Base-by-base conservation (phyloP, 1,139 yeast species). In the Magnusiomyces clavatus region DNA sequence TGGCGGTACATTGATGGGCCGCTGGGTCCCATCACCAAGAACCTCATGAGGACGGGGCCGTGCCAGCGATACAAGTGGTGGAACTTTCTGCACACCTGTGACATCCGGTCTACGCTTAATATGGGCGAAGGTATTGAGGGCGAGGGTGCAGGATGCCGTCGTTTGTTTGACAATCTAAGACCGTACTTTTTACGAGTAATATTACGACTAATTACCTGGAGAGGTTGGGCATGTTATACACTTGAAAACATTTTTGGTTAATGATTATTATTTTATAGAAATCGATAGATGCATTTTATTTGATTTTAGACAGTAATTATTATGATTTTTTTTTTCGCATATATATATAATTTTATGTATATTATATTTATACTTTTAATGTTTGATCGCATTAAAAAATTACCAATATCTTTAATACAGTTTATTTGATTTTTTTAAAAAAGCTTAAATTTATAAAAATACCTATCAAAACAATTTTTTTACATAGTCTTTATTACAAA, bases 1-100 rank as follows among this genome's bases (percentile, higher is more conserved):
- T 84, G 90, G 83, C 80, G 80, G 59, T 87, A 84, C 64, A 89
- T 92, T 50, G 89, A 85, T 62, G 98, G 97, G 0, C 98, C 98
- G 2, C 71, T 77, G 0, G 98, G 98, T 0, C 98, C 98, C 0
- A 68, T 90, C 52, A 74, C 76, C 56, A 92, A 92, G 67, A 85
- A 88, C 62, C 72, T 92, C 51, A 66, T 77, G 47, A 74, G 97
- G 52, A 65, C 72, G 1, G 76, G 80, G 16, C 82, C 94, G 1
- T 92, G 98, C 65, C 95, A 89, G 65, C 71, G 94, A 47, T 75
- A 80, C 54, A 89, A 88, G 66, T 87, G 96, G 96, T 84, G 88
- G 86, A 83, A 83, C 65, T 60, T 75, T 47, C 73, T 81, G 73
- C 77, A 78, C 50, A 84, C 88, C 0, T 92, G 98, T 68, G 84